A percentile compares a stretch with the other conserved stretches of the same genome.
These are phyloP conservation scores for Sugiyamaella americana DNA, from an alignment of 805 yeast species.

Conservation along the genomic window DNA sequence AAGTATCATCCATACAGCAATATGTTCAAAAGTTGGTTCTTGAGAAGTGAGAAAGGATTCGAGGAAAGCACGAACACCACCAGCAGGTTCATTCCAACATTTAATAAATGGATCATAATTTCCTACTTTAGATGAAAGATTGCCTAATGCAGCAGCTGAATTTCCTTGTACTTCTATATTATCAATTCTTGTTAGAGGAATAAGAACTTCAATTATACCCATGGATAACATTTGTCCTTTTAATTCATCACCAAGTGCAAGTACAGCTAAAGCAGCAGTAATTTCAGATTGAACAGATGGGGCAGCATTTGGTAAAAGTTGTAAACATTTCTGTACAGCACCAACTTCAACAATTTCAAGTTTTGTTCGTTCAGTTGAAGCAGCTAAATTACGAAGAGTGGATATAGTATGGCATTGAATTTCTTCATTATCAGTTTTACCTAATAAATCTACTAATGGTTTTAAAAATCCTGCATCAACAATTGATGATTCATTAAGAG, in stretches of 20 bases:
- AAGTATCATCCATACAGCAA: constrained; percentile 93
- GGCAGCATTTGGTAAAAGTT: constrained; percentile 78
- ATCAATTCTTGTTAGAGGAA: constrained; percentile 81
- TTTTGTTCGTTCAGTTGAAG: constrained; percentile 88
- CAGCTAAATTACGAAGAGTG: constrained; percentile 91
- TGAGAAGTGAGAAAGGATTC: constrained; percentile 71
- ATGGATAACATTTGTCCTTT: constrained; percentile 77
- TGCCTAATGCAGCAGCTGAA: constrained; percentile 97
- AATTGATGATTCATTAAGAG: constrained; percentile 89
- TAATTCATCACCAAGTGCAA: constrained; percentile 93
- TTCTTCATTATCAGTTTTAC: constrained; percentile 81
- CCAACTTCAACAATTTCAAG: constrained; percentile 89
- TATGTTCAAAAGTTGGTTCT: constrained; percentile 94
- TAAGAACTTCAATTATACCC: constrained; percentile 78
- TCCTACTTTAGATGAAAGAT: constrained; percentile 82
- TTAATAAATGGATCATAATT: constrained; percentile 74
- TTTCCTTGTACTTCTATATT: constrained; percentile 97
- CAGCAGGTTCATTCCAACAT: constrained; percentile 72
- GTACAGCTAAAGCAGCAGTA: constrained; percentile 93
- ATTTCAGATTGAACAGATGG: constrained; percentile 92
- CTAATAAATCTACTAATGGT: constrained; percentile 77
- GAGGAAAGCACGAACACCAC: constrained; percentile 82
- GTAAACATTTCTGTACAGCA: constrained; percentile 89
- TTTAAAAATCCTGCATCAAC: constrained; percentile 94
- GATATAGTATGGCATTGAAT: constrained; percentile 98